Evolutionary conservation across 2,329 filamentous ascomycete genomes (phyloP).

Genomic region (Lomentospora prolificans): DNA sequence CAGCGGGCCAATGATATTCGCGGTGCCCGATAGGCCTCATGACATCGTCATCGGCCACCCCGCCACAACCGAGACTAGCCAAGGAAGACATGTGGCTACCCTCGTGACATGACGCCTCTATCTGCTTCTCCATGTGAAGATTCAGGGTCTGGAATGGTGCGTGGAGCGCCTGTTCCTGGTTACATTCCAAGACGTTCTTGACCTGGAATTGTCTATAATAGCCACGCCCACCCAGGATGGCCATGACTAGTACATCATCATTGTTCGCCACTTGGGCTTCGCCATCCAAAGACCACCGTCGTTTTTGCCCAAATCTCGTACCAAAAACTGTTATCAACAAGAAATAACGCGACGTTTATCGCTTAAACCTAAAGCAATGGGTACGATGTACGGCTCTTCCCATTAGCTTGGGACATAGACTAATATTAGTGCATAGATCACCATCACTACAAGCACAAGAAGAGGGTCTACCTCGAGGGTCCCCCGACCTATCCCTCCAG

Average conservation of each 20-base stretch:
- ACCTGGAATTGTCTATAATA: neutral
- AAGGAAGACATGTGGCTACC: neutral
- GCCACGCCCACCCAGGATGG: neutral
- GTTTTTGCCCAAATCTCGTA: neutral
- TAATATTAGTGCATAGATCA: neutral
- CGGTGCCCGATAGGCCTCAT: neutral
- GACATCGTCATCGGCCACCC: slow-evolving; percentile 7
- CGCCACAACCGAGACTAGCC: neutral
- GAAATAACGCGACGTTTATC: neutral
- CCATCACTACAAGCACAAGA: neutral
- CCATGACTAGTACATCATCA: neutral
- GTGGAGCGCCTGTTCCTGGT: neutral
- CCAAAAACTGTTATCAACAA: neutral
- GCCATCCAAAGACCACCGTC: too few species aligned
- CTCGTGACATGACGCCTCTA: slow-evolving; percentile 4
- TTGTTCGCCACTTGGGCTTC: neutral
- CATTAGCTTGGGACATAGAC: too few species aligned
- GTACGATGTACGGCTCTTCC: neutral
- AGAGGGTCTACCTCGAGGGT: slow-evolving; percentile 6
- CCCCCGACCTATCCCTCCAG: slow-evolving; percentile 8
- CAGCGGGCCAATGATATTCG: slow-evolving; percentile 3
- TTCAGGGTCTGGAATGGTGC: neutral
- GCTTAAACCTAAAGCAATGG: neutral
- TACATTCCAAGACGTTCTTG: neutral
- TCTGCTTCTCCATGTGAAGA: too few species aligned